phyloP scores from a whole-genome alignment of 129 eudicot genomes.

The Cynara cardunculus region DNA sequence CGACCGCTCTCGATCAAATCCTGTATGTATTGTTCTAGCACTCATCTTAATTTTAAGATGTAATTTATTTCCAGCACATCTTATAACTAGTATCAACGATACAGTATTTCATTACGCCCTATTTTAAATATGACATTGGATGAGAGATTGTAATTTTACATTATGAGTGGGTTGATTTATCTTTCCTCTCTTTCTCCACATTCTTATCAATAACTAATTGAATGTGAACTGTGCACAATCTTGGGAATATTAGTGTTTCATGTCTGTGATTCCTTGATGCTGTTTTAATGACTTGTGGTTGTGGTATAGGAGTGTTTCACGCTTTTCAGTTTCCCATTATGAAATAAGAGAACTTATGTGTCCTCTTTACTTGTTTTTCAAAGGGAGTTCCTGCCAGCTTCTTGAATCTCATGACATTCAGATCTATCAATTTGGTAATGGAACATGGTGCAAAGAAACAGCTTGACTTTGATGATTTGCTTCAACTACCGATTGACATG shows the following conservation, averaged over 20 bases:
- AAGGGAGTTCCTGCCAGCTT: slow-evolving; percentile 37
- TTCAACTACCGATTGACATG: slow-evolving; percentile 79
- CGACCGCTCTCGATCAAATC: slow-evolving; percentile 27
- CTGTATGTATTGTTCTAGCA: slow-evolving; percentile 39
- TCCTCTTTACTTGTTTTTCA: slow-evolving; percentile 14
- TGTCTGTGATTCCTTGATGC: not conserved
- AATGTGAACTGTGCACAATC: not conserved
- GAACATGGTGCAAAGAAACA: slow-evolving; percentile 70
- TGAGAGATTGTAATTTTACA: not conserved
- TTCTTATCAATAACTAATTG: not conserved
- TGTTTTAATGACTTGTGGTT: not conserved
- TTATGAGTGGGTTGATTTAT: not conserved
- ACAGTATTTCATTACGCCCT: not conserved
- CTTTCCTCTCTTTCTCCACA: not conserved
- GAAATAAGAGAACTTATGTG: slow-evolving; percentile 7
- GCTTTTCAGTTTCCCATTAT: not conserved
- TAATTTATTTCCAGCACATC: not conserved
- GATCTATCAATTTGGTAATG: slow-evolving; percentile 53
- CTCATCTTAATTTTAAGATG: slow-evolving; percentile 1
- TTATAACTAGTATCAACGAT: not conserved
- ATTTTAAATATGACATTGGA: not conserved
- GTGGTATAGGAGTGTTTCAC: not conserved
- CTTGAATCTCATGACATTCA: slow-evolving; percentile 61
- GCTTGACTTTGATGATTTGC: slow-evolving; percentile 74
- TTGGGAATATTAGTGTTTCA: not conserved